A percentile compares a stretch with the other conserved stretches of the same genome.
phyloP scores from a whole-genome alignment of 495 filamentous ascomycete species.

The Aspergillus kassunensis region DNA sequence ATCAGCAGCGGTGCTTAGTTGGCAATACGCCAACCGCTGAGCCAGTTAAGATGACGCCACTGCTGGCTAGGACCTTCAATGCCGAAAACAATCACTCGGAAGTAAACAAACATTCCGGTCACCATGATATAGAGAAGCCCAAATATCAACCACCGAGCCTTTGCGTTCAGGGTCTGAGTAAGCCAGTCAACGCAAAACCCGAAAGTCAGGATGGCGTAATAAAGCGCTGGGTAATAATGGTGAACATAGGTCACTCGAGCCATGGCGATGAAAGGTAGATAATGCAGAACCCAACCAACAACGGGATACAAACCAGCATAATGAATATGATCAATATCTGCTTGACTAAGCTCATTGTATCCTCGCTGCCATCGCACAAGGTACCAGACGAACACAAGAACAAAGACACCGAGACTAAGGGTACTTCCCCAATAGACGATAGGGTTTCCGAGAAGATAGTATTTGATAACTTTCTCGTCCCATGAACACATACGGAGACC shows the following conservation, averaged over 20 bases:
- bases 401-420: constrained; percentile 67
- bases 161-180: constrained; percentile 57
- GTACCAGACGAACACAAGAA: constrained; percentile 73
- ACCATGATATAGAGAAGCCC: constrained; percentile 64
- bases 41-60: constrained; percentile 93
- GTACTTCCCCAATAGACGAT: constrained; percentile 95
- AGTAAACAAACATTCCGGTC: constrained; percentile 79
- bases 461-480: constrained; percentile 94
- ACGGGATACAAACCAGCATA: constrained; percentile 89
- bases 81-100: constrained; percentile 94
- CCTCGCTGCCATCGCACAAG: constrained; percentile 94
- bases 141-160: constrained; percentile 59
- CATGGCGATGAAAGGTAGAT: constrained; percentile 94
- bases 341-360: constrained; percentile 73
- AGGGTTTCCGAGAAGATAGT: constrained; percentile 96
- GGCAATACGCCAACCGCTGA: constrained; percentile 54
- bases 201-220: constrained; percentile 87
- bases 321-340: constrained; percentile 87
- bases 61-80: constrained; percentile 82
- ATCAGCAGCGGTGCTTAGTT: constrained; percentile 34
- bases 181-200: constrained; percentile 89
- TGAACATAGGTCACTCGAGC: constrained; percentile 98
- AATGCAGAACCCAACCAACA: constrained; percentile 94
- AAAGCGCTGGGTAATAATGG: constrained; percentile 98
- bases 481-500: constrained; percentile 97